Conservation (phyloP, 2,329 filamentous ascomycete genomes). For the Ophiobolus disseminans region DNA sequence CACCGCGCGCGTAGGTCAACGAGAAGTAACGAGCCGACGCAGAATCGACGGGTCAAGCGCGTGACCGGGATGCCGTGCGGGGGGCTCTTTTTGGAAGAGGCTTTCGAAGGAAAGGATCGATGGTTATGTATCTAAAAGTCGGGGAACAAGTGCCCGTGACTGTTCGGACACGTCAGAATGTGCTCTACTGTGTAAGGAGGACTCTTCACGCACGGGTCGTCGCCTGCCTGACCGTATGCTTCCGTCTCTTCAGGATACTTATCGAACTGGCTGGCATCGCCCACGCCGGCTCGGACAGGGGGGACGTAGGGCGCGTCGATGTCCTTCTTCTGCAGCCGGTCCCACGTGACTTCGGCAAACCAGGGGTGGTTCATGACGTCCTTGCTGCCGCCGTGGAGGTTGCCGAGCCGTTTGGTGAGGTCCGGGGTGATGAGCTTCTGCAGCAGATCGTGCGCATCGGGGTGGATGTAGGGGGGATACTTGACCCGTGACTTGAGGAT, state of each 20-base stretch:
- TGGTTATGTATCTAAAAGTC: constrained; percentile 36
- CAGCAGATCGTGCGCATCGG: constrained; percentile 90
- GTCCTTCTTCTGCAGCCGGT: constrained; percentile 89
- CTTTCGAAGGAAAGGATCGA: constrained; percentile 7
- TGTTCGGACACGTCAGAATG: constrained; percentile 43
- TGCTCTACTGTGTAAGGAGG: constrained; percentile 31
- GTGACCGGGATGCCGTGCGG: constrained; percentile 16
- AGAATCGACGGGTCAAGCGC: constrained; percentile 18
- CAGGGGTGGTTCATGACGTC: constrained; percentile 96
- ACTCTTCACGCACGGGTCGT: constrained; percentile 78
- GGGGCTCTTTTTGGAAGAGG: constrained; percentile 5
- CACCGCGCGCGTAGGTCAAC: constrained; percentile 4
- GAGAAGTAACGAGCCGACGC: constrained; percentile 5
- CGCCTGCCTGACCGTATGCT: constrained; percentile 78
- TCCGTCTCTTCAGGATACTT: constrained; percentile 97
- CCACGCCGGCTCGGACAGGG: constrained; percentile 89
- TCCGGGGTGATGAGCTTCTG: constrained; percentile 93
- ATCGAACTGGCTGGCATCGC: constrained; percentile 97
- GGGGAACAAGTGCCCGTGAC: constrained; percentile 44
- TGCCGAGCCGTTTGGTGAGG: constrained; percentile 92
- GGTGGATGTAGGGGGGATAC: constrained; percentile 94
- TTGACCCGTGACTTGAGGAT: constrained; percentile 95
- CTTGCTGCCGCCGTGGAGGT: constrained; percentile 85
- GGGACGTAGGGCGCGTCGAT: constrained; percentile 98
- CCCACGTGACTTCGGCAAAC: constrained; percentile 99